These are phyloP conservation scores for Pestalotiopsis fici DNA, from an alignment of 2,329 filamentous ascomycete species.

Conservation along the genomic window DNA sequence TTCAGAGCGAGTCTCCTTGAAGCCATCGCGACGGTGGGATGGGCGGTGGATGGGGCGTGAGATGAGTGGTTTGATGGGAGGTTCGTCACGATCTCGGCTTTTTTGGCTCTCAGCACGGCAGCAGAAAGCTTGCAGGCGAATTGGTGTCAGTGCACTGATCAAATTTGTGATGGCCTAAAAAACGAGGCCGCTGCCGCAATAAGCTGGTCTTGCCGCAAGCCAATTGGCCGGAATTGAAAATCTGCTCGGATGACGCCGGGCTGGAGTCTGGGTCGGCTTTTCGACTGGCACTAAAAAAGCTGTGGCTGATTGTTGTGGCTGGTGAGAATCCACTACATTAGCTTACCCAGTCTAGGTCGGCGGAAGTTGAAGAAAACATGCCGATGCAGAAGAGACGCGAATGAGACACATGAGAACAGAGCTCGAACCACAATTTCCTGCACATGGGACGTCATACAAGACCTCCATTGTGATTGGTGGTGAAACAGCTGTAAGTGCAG, in stretches of 20 bases:
- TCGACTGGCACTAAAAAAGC: not conserved
- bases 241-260: slow-evolving; percentile 2
- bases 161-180: slow-evolving; percentile 23
- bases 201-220: slow-evolving; percentile 6
- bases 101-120: slow-evolving; percentile 6
- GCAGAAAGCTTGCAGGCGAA: slow-evolving; percentile 1
- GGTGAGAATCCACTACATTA: not conserved
- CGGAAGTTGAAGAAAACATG: not conserved
- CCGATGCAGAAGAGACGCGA: not conserved
- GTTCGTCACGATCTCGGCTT: slow-evolving; percentile 24
- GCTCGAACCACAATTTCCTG: slow-evolving; percentile 6
- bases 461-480: slow-evolving; percentile 3
- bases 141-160: slow-evolving; percentile 1
- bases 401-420: not conserved
- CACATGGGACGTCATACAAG: not conserved
- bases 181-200: not conserved
- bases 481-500: slow-evolving; percentile 1
- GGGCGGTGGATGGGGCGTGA: slow-evolving; percentile 45
- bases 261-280: not conserved
- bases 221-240: slow-evolving; percentile 4
- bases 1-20: slow-evolving; percentile 96
- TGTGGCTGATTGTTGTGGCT: not conserved
- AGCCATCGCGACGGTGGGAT: slow-evolving; percentile 65
- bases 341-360: not conserved
- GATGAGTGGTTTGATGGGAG: slow-evolving; percentile 57